phyloP scores from a whole-genome alignment of 805 yeast species.

The Naumovozyma dairenensis region DNA sequence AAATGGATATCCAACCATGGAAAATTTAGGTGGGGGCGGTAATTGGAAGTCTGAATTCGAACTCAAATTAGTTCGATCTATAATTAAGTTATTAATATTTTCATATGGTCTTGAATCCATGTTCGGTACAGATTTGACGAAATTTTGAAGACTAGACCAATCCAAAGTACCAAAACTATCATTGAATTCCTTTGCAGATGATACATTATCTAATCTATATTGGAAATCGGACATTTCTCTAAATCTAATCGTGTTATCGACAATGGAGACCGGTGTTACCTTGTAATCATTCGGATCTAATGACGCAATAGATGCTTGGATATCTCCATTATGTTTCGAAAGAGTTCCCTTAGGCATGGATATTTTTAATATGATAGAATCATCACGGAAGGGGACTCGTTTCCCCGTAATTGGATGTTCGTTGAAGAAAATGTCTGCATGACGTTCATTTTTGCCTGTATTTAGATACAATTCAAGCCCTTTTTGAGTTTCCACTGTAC shows the following conservation, averaged over 20 bases:
- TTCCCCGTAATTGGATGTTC: conserved; percentile 59
- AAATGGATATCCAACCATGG: conserved; percentile 67
- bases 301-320: conserved; percentile 35
- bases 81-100: conserved; percentile 20
- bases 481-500: conserved; percentile 16
- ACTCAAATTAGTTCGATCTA: conserved; percentile 15
- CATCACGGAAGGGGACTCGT: conserved; percentile 35
- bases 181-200: conserved; percentile 33
- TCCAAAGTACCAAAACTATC: conserved; percentile 23
- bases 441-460: conserved; percentile 33
- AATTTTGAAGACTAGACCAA: conserved; percentile 24
- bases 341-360: conserved; percentile 48
- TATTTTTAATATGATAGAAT: conserved; percentile 49
- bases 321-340: conserved; percentile 32
- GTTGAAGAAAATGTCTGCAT: conserved; percentile 27
- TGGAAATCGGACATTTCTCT: conserved; percentile 88
- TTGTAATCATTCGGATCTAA: conserved; percentile 31
- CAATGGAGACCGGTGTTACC: conserved; percentile 54
- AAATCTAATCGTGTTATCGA: conserved; percentile 63
- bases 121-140: conserved; percentile 29
- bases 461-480: conserved; percentile 27
- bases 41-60: conserved; percentile 31
- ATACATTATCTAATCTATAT: conserved; percentile 47
- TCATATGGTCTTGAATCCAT: conserved; percentile 32
- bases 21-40: conserved; percentile 81